Conservation (phyloP, 164 flowering plant species). For the Magnolia sinica region DNA sequence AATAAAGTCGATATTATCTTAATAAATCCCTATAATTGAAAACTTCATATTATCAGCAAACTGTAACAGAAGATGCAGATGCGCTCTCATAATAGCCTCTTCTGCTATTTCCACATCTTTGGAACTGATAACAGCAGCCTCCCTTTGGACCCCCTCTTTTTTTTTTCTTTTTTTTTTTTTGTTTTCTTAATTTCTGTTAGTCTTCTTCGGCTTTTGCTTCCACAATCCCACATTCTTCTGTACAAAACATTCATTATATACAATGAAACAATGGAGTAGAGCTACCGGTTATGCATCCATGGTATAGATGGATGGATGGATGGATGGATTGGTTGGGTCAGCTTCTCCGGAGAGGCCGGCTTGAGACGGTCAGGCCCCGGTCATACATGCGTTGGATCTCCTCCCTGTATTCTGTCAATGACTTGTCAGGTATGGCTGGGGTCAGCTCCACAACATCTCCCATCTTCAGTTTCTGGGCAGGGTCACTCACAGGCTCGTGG, state of each 20-base stretch:
- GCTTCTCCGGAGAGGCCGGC: slow-evolving; percentile 37
- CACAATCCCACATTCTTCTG: slow-evolving; percentile 11
- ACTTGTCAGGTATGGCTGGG: slow-evolving; percentile 73
- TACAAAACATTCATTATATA: slow-evolving; percentile 15
- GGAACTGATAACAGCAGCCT: too few relatives aligned
- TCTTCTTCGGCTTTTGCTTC: background rate
- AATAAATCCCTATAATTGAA: background rate
- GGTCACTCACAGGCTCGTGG: slow-evolving; percentile 59
- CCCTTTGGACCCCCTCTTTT: too few relatives aligned
- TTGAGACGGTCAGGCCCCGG: slow-evolving; percentile 34
- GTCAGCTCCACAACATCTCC: slow-evolving; percentile 93
- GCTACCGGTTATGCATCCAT: background rate
- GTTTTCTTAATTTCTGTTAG: background rate
- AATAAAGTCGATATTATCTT: too few relatives aligned
- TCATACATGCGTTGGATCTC: slow-evolving; percentile 94
- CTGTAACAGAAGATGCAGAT: background rate
- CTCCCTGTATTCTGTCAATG: slow-evolving; percentile 73
- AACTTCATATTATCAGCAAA: background rate
- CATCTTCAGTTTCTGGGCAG: slow-evolving; percentile 69
- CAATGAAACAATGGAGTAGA: slow-evolving; percentile 8
- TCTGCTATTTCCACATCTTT: too few relatives aligned
- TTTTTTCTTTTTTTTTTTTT: too few relatives aligned
- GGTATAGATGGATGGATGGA: background rate
- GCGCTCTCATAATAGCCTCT: background rate
- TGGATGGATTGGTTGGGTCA: slow-evolving; percentile 19